phyloP scores from a whole-genome alignment of 805 yeast genomes.

The Starmerella tilneyi region DNA sequence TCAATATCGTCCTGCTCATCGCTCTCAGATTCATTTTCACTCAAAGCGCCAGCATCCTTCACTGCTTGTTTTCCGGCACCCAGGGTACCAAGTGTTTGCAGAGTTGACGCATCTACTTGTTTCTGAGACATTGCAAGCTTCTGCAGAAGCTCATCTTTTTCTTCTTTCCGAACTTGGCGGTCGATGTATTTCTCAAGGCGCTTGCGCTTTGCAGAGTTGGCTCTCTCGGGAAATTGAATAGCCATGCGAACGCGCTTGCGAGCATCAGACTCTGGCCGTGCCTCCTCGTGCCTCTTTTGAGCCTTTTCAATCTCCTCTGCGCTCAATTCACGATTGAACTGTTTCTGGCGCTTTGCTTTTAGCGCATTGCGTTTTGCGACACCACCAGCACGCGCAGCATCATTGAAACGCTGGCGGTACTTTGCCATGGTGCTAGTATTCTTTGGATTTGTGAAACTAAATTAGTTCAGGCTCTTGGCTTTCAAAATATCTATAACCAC shows the following conservation, averaged over 20 bases:
- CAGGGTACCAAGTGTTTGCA: constrained; percentile 64
- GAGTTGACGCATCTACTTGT: constrained; percentile 54
- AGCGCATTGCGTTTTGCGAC: constrained; percentile 67
- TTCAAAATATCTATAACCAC: too few species aligned
- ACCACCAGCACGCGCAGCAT: constrained; percentile 76
- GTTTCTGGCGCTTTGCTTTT: constrained; percentile 58
- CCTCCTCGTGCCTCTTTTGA: constrained; percentile 15
- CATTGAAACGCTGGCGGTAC: constrained; percentile 70
- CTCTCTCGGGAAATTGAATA: constrained; percentile 39
- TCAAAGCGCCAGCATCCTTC: not conserved
- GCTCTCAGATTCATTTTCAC: not conserved
- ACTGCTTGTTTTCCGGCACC: constrained; percentile 46
- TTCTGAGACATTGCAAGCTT: constrained; percentile 48
- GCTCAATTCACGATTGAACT: constrained; percentile 36
- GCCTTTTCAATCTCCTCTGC: constrained; percentile 11
- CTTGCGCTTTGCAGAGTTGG: constrained; percentile 59
- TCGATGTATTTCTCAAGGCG: constrained; percentile 78
- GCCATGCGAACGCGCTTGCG: constrained; percentile 23
- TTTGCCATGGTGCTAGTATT: constrained; percentile 73
- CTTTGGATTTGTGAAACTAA: not conserved
- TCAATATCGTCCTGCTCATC: too few species aligned
- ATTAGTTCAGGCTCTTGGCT: too few species aligned
- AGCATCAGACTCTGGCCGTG: constrained; percentile 22
- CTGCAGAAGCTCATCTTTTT: constrained; percentile 63
- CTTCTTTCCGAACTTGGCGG: constrained; percentile 37